Base-by-base conservation (phyloP, 768 basidiomycete genomes). In the Rhodotorula kratochvilovae region DNA sequence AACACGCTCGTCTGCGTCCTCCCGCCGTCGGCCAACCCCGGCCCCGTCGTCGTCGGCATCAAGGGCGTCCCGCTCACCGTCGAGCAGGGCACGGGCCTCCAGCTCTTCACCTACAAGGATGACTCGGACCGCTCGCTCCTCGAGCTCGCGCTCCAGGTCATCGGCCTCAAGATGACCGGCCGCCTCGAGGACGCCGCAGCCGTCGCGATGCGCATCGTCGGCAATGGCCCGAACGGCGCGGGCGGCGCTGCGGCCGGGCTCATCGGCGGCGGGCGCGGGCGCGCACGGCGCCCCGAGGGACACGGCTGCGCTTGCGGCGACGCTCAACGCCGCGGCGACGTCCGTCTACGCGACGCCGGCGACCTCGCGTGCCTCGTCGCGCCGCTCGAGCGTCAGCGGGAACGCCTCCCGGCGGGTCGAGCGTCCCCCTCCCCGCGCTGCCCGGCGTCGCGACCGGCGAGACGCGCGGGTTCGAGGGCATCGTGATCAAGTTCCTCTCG, bases 161-260 rank as follows among this genome's bases (percentile, higher is more conserved):
- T 97, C 27, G 94, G 94, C 1, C 82, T 96, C 73, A 93, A 95
- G 83, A 94, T 96, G 91, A 95, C 92, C 0, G 93, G 93, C 59
- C 90, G 92, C 78, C 88, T 95, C 39, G 92, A 94, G 76, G 91
- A 93, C 64, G 92, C 93, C 5, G 89, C 90, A 80, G 90, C 92
- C 68, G 90, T 96, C 48, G 93, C 93, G 23, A 88, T 93, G 86
- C 86, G 92, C 42, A 96, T 96, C 74, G 90, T 96, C 42, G 89
- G 76, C 15, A 88, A 74, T 66, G n/a, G 72, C n/a, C 50, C 58
- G 25, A 56, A 42, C 36, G 68, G 29, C 8, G 27, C 35, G 0
- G 61, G 60, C 13, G 53, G 39, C n/a, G n/a, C n/a, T 3, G 12
- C 27, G 1, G 45, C 10, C 7, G 33, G 16, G 11, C 35, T 5